Base-by-base conservation (phyloP, 2,329 filamentous ascomycete genomes). In the Sclerotinia glacialis region DNA sequence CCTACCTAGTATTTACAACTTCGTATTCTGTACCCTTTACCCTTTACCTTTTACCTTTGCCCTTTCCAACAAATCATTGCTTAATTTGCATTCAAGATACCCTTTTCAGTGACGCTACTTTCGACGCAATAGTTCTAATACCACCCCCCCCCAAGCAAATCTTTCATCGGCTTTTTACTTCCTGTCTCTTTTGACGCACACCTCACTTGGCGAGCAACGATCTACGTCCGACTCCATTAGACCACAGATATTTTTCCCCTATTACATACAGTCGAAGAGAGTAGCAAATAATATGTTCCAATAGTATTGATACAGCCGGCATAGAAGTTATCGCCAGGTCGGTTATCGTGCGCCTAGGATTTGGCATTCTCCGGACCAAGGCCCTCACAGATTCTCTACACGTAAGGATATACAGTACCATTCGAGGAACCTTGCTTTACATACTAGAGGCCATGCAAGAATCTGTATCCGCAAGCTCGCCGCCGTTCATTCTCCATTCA, bases 401-500 rank as follows among this genome's bases (percentile, higher is more conserved):
- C 62, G 28, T 64, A 60, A 53, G 55, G 34, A 60, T 53, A 65
- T 47, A 61, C 46, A 53, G 44, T 49, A 54, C 52, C 52, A 52
- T 34, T 61, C 14, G 58, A 49, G 34, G 18, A 18, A 28, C 58
- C 58, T 40, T 61, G 46, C 37, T 12, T 61, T 12, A 61, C 31
- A 46, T 26, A 40, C 31, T 9, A 40, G 54, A 56, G 66, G 64
- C 64, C 54, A 75, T 75, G 74, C 72, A 71, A 67, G 72, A 75
- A 65, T 46, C 71, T 68, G 52, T 71, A 67, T 72, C 74, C 68
- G 72, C 71, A 70, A 74, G 67, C 68, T 74, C 74, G 64, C 75
- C 76, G 67, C 74, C 75, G 34, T 76, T 77, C 66, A 72, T 76
- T 64, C 64, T 78, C 52, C 77, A 78, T 64, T 71, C 75, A 60